Percentiles rank a stretch among this genome's conserved stretches.
Evolutionary conservation across 345 rosid genomes (phyloP).

Genomic region (Pistacia integerrima): DNA sequence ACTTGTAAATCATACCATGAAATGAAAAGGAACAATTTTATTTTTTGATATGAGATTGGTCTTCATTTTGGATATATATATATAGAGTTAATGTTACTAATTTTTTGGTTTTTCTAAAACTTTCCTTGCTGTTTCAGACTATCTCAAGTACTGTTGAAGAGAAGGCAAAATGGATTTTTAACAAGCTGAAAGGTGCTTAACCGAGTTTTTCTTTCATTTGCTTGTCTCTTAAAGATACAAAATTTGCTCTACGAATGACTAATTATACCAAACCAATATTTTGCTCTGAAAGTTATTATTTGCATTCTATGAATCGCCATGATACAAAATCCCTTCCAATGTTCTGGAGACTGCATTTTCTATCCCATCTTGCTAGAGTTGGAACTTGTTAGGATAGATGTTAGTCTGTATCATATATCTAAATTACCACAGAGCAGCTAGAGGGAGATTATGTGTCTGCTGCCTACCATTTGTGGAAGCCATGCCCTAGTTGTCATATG

Average conservation of each 20-base stretch:
- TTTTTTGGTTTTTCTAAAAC: slow-evolving; percentile 5
- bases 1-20: not conserved
- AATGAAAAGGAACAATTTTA: not conserved
- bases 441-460: not conserved
- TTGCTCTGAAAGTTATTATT: not conserved
- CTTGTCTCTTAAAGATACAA: not conserved
- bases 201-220: slow-evolving; percentile 2
- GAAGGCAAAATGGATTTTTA: slow-evolving; percentile 96
- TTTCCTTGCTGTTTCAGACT: slow-evolving; percentile 47
- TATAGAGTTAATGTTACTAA: slow-evolving; percentile 5
- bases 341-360: not conserved
- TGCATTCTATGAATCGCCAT: not conserved
- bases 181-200: slow-evolving; percentile 82
- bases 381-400: not conserved
- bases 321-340: not conserved
- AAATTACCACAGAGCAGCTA: not conserved
- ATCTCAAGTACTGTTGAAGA: slow-evolving; percentile 91
- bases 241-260: not conserved
- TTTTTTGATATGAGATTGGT: not conserved
- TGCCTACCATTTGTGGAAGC: not conserved
- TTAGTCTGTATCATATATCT: not conserved
- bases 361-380: not conserved
- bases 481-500: not conserved
- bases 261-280: not conserved
- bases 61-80: not conserved